A percentile compares a stretch with the other conserved stretches of the same genome.
phyloP scores from a whole-genome alignment of 345 rosid genomes.

The Linum lewisii region DNA sequence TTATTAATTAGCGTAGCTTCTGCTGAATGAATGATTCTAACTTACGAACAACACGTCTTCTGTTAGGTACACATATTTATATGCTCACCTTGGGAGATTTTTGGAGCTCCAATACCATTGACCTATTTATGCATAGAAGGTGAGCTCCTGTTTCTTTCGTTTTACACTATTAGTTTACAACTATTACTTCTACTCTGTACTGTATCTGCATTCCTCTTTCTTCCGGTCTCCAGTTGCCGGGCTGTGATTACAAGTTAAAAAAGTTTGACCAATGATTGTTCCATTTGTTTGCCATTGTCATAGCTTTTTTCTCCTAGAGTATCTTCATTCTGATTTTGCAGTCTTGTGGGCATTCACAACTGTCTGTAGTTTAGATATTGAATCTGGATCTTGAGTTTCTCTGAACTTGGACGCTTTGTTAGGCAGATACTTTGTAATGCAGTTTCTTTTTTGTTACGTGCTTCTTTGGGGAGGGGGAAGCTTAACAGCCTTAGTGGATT shows the following conservation, averaged over 20 bases:
- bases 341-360: not conserved
- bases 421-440: not conserved
- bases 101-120: conserved; percentile 94
- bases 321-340: not conserved
- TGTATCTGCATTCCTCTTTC: too few species aligned
- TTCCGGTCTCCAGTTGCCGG: too few species aligned
- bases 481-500: not conserved
- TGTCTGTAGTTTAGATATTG: not conserved
- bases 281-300: not conserved
- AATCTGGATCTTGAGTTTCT: not conserved
- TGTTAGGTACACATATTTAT: conserved; percentile 74
- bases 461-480: not conserved
- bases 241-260: too few species aligned
- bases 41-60: not conserved
- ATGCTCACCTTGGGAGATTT: conserved; percentile 88
- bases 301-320: too few species aligned
- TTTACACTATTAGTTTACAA: not conserved
- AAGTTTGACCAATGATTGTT: not conserved
- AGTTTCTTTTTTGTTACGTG: not conserved
- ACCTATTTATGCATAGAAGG: conserved; percentile 88
- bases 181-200: too few species aligned
- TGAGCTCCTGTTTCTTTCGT: conserved; percentile 9
- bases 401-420: not conserved
- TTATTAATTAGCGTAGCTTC: not conserved
- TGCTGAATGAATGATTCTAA: not conserved